Base-by-base conservation (phyloP, 176 grass and related monocot species). In the Triticum dicoccoides region DNA sequence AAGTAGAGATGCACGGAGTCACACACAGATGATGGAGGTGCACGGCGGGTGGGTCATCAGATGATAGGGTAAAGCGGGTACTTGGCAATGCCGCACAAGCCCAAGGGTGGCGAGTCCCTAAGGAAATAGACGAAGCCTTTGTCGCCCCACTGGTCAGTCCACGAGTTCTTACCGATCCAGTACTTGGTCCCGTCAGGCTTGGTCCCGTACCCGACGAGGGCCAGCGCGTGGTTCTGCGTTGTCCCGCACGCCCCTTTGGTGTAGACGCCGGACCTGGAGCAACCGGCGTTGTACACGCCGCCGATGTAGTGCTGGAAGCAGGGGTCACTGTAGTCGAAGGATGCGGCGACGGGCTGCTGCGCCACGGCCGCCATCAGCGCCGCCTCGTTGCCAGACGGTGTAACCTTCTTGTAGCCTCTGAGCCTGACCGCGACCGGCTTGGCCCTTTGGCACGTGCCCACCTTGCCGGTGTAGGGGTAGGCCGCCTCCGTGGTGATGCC, bases 281-380 rank as follows among this genome's bases (percentile, higher is more conserved):
- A 69, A 33, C 65, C 65, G 65, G 30, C 65, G 5, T 69, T 18
- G 30, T 69, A 69, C 65, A 69, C 32, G 65, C 65, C 65, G 32
- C 30, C 6, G 65, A 35, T 34, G 65, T 69, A 69, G 65, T 69
- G 65, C 65, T 69, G 30, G 65, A 69, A 69, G 65, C 65, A 69
- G 65, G 65, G 65, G 65, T 69, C 65, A 18, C 65, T 69, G 65
- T 69, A 69, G 65, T 69, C 65, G 32, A 69, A 69, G 65, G 65
- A 69, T 69, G 14, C 65, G 32, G 65, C 65, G 65, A 69, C 65
- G 65, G 65, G 65, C 65, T 69, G 65, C 32, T 69, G 32, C 14
- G 65, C 65, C 65, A 69, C 65, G 65, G 65, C 65, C 65, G 0
- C 65, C 65, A 35, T 35, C 1, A 69, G 65, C 30, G 0, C 65